A percentile compares a stretch with the other conserved stretches of the same genome.
Evolutionary conservation across 371 early-diverging fungal species (phyloP).

Genomic region (Gilbertella persicaria): DNA sequence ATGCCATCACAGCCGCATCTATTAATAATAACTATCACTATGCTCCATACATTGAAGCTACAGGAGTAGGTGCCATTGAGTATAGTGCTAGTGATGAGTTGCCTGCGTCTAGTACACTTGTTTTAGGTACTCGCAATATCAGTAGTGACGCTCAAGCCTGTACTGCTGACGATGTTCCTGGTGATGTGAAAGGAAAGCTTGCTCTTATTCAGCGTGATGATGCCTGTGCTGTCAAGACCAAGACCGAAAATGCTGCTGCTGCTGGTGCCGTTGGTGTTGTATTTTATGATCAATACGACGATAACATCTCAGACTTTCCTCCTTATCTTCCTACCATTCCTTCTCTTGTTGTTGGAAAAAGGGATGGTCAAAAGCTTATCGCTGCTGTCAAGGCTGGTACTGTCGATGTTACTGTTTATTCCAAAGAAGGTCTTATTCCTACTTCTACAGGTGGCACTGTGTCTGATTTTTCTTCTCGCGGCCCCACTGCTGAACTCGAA

Average conservation of each 20-base stretch:
- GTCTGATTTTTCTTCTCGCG: conserved; percentile 49
- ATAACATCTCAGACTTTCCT: conserved; percentile 16
- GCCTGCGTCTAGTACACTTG: neutral
- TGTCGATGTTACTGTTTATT: too few relatives aligned
- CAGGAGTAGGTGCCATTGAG: neutral
- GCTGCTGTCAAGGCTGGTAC: conserved; percentile 10
- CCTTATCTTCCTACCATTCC: conserved; percentile 14
- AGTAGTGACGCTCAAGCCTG: conserved; percentile 14
- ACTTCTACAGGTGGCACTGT: conserved; percentile 35
- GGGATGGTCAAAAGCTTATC: conserved; percentile 14
- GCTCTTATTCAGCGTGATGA: conserved; percentile 56
- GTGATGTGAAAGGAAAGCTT: conserved; percentile 35
- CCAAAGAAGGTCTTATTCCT: too few relatives aligned
- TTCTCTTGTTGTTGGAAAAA: conserved; percentile 12
- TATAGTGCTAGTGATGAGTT: neutral
- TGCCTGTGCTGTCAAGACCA: conserved; percentile 52
- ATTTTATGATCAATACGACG: conserved; percentile 37
- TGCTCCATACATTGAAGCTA: neutral
- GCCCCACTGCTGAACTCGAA: conserved; percentile 35
- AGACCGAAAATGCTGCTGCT: conserved; percentile 40
- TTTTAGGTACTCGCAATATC: neutral
- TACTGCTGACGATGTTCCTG: conserved; percentile 12
- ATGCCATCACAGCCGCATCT: too few relatives aligned
- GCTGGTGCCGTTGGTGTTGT: conserved; percentile 52
- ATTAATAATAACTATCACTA: conserved; percentile 21